Conservation (phyloP, 805 yeast species). For the Metahyphopichia silvanorum region DNA sequence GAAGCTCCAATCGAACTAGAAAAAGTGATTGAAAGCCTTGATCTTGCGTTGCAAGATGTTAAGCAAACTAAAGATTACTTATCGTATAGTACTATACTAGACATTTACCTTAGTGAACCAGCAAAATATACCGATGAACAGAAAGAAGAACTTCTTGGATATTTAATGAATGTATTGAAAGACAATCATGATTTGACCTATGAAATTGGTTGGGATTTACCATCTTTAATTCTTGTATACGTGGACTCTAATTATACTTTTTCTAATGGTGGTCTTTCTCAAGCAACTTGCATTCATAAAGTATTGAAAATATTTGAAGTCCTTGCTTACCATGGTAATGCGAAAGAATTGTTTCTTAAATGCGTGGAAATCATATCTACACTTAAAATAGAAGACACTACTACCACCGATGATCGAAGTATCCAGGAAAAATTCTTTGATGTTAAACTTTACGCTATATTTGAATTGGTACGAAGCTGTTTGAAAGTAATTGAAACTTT, state of each 20-base stretch:
- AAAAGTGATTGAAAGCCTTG: slow-evolving; percentile 22
- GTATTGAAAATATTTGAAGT: slow-evolving; percentile 55
- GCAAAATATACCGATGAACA: slow-evolving; percentile 46
- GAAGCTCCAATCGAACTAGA: slow-evolving; percentile 23
- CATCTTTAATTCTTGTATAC: slow-evolving; percentile 58
- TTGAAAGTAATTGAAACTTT: slow-evolving; percentile 61
- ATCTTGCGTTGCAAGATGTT: slow-evolving; percentile 31
- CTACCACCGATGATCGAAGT: slow-evolving; percentile 6
- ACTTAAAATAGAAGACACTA: slow-evolving; percentile 23
- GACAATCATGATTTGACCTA: slow-evolving; percentile 48
- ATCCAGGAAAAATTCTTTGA: slow-evolving; percentile 36
- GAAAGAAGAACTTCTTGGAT: slow-evolving; percentile 44
- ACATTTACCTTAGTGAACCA: slow-evolving; percentile 53
- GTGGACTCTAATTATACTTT: slow-evolving; percentile 37
- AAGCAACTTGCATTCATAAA: slow-evolving; percentile 35
- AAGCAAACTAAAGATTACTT: slow-evolving; percentile 56
- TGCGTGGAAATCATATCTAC: slow-evolving; percentile 59
- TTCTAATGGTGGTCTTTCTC: slow-evolving; percentile 21
- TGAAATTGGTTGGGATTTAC: slow-evolving; percentile 92
- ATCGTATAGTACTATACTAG: slow-evolving; percentile 71
- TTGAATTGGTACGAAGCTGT: slow-evolving; percentile 61
- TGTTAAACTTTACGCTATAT: slow-evolving; percentile 59
- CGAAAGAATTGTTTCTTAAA: slow-evolving; percentile 74
- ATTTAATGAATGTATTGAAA: slow-evolving; percentile 41
- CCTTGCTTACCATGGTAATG: slow-evolving; percentile 68